Base-by-base conservation (phyloP, 305 asterid species). In the Fraxinus ornus region DNA sequence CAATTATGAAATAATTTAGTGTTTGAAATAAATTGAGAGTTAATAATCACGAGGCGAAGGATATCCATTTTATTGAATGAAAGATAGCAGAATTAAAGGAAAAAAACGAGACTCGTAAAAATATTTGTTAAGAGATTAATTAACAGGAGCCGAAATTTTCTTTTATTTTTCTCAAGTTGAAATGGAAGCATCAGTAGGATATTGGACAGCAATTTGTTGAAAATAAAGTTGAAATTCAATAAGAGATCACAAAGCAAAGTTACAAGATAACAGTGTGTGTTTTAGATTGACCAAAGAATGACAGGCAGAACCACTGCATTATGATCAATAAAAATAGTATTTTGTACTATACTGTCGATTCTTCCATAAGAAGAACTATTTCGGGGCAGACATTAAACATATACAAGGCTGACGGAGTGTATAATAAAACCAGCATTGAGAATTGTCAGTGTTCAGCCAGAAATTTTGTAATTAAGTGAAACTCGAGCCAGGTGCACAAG, bases 1-100 rank as follows among this genome's bases (percentile, higher is more conserved):
- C 76, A 86, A 78, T 70, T 75, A 26, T 60, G 49, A 30, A 44
- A 64, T 72, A 32, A 76, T 57, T 6, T 68, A 68, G 75, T 4
- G 30, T 12, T n/a, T 12, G 17, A 78, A 22, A 35, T 68, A 9
- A 68, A 28, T 66, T 66, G 35, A 66, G 35, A 66, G 74, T 26
- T 10, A 66, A 66, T 26, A 66, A 66, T 66, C 72, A 24, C 9
- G 9, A 66, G 17, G 68, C 70, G 21, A 60, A 60, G 70, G 30
- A 19, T 19, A 60, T 60, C 22, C 28, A 21, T 21, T 60, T 60
- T 21, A 19, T 60, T 60, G 70, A 60, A 60, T 21, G 10, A 68
- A 66, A 28, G 21, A 68, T 13, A 62, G 21, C 75, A 68, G 75
- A 68, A 68, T 68, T 22, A 22, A 62, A 68, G 37, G 30, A 28